Base-by-base conservation (phyloP, 768 basidiomycete genomes). In the Terana coerulea region DNA sequence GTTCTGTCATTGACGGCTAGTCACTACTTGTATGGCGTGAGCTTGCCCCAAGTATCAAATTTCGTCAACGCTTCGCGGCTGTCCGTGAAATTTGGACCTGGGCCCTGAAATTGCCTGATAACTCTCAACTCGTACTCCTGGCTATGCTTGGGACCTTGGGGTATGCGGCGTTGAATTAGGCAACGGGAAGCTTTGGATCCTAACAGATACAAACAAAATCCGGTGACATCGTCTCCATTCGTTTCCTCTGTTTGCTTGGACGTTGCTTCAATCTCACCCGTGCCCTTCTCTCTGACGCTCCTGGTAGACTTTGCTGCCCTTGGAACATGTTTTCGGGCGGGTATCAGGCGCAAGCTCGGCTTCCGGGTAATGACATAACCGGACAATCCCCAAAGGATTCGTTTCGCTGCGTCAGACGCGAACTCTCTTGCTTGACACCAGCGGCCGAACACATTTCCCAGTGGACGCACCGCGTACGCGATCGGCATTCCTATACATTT, bases 351-450 rank as follows among this genome's bases (percentile, higher is more conserved):
- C n/a, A n/a, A n/a, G n/a, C 19, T 22, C 39, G 30, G 30, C 8
- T 3, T n/a, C 44, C 44, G 44, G 44, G 44, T 46, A 46, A n/a
- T 17, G 26, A 17, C 17, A 46, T 46, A 29, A 17, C 44, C 44
- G 44, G 44, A n/a, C n/a, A n/a, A 3, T 7, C 44, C 44, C 44
- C 44, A 46, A 33, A 24, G 42, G n/a, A 37, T 17, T n/a, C 19
- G 44, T 33, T 19, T 3, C n/a, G n/a, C n/a, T n/a, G n/a, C n/a
- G n/a, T n/a, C n/a, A n/a, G n/a, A n/a, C n/a, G n/a, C n/a, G n/a
- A n/a, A n/a, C n/a, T n/a, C n/a, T 7, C 30, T 14, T 19, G 29
- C 44, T n/a, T 31, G 44, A 28, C 6, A 19, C 35, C 35, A 19
- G 15, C 35, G 6, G 35, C 35, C 5, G 15, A 37, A 19, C 35